phyloP scores from a whole-genome alignment of 2,329 filamentous ascomycete species.

The Hypoxylon sp. region DNA sequence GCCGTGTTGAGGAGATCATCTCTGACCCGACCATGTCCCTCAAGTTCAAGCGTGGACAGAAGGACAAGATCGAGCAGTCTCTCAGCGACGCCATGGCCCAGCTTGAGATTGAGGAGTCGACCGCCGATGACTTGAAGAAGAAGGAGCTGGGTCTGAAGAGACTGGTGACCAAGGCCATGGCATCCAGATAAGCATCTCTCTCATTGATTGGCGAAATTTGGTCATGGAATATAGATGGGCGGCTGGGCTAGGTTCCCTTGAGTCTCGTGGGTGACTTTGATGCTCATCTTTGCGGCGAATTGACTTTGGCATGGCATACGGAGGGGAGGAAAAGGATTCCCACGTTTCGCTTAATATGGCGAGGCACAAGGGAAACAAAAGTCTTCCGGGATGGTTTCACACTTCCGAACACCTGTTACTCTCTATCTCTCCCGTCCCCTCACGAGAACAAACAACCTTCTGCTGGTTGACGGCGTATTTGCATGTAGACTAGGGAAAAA shows the following conservation, averaged over 20 bases:
- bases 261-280: slow-evolving; percentile 46
- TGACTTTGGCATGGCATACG: slow-evolving; percentile 49
- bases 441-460: slow-evolving; percentile 42
- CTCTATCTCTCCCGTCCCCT: slow-evolving; percentile 43
- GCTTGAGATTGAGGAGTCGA: slow-evolving; percentile 93
- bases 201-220: slow-evolving; percentile 46
- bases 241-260: slow-evolving; percentile 47
- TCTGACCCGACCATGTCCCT: slow-evolving; percentile 95
- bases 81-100: slow-evolving; percentile 98
- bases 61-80: slow-evolving; percentile 99
- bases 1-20: slow-evolving; percentile 98
- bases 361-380: slow-evolving; percentile 49
- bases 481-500: slow-evolving; percentile 55
- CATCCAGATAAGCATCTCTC: slow-evolving; percentile 77
- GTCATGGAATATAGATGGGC: slow-evolving; percentile 50
- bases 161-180: slow-evolving; percentile 98
- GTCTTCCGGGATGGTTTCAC: slow-evolving; percentile 51
- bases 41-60: slow-evolving; percentile 98
- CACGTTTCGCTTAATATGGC: slow-evolving; percentile 44
- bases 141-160: slow-evolving; percentile 99
- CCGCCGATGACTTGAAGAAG: slow-evolving; percentile 98
- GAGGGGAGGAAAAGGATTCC: slow-evolving; percentile 40
- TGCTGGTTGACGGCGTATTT: slow-evolving; percentile 50
- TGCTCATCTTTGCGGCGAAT: slow-evolving; percentile 47
- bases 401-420: slow-evolving; percentile 46